A percentile compares a stretch with the other conserved stretches of the same genome.
Evolutionary conservation across 495 filamentous ascomycete species (phyloP).

Genomic region (Trichocladium uniseriatum): DNA sequence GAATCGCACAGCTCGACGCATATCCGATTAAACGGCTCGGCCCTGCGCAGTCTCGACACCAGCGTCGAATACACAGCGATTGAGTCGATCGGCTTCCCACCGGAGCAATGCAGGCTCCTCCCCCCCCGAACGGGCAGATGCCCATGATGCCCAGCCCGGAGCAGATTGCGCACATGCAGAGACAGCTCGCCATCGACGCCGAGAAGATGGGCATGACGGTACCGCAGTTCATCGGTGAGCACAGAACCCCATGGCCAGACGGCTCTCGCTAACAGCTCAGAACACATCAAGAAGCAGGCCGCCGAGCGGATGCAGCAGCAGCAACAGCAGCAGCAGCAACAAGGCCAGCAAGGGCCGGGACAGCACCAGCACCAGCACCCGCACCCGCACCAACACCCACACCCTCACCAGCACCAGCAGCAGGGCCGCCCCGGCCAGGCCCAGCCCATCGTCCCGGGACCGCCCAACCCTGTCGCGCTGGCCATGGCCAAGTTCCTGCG

Average conservation of each 20-base stretch:
- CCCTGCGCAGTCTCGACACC: too few relatives aligned
- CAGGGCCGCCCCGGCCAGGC: conserved; percentile 34
- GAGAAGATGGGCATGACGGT: conserved; percentile 66
- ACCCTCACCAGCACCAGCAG: conserved; percentile 53
- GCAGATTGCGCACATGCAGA: conserved; percentile 76
- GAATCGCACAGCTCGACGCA: not conserved
- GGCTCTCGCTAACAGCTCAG: conserved; percentile 11
- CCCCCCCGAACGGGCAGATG: conserved; percentile 21
- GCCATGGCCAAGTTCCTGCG: conserved; percentile 86
- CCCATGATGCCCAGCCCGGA: conserved; percentile 62
- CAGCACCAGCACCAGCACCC: conserved; percentile 41
- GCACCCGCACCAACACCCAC: too few relatives aligned
- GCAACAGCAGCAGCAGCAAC: conserved; percentile 45
- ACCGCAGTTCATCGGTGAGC: conserved; percentile 51
- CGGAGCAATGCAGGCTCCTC: conserved; percentile 9
- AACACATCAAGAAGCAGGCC: conserved; percentile 46
- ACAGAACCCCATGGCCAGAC: not conserved
- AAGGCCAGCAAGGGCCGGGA: conserved; percentile 25
- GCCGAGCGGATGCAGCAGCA: conserved; percentile 60
- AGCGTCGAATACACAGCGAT: too few relatives aligned
- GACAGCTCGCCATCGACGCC: conserved; percentile 69
- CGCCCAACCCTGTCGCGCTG: conserved; percentile 77
- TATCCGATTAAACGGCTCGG: too few relatives aligned
- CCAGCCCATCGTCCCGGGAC: conserved; percentile 57
- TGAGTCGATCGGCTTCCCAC: too few relatives aligned